Base-by-base conservation (phyloP, 305 asterid genomes). In the Fraxinus sp. region DNA sequence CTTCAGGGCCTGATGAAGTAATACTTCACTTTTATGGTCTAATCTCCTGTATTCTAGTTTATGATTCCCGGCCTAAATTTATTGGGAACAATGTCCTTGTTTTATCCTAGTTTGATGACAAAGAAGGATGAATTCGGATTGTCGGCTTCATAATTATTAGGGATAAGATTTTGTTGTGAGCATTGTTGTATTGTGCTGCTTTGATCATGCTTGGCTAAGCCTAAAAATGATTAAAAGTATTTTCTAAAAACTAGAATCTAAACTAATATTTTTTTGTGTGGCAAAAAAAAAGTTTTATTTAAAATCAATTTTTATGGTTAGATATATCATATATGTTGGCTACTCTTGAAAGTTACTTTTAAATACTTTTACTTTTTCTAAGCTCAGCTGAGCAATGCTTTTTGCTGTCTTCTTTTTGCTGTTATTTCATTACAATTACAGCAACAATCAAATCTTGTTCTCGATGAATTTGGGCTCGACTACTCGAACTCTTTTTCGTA, bases 1-100 rank as follows among this genome's bases (percentile, higher is more conserved):
- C 91, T 84, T 87, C 97, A 13, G 92, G 87, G 80, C 89, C 95
- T 37, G 86, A 92, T 83, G 90, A 92, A 93, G 97, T 93, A 62
- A 39, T 16, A 22, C 4, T 26, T 22, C 18, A 37, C 52, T 33
- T 55, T 20, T 22, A 9, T 22, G 32, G 26, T 62, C 5, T 62
- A 18, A 62, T 62, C 7, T 62, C 14, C 32, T 62, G 26, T 20
- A 20, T 62, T 62, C 30, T 62, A 22, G 71, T 62, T 20, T 62
- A 62, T 62, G 32, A 20, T 18, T n/a, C 4, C 14, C 52, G n/a
- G 20, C n/a, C 59, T 3, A 18, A 7, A 59, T 59, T 20, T 59
- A 4, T 57, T 5, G 22, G 10, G 9, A 59, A 59, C 5, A 59
- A 20, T 59, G 9, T 59, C 0, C 9, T 20, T 59, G 14, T 20